Evolutionary conservation across 2,329 filamentous ascomycete genomes (phyloP), one percentile per base, ranked within the genome.

Genomic region (Botryotinia calthae): DNA sequence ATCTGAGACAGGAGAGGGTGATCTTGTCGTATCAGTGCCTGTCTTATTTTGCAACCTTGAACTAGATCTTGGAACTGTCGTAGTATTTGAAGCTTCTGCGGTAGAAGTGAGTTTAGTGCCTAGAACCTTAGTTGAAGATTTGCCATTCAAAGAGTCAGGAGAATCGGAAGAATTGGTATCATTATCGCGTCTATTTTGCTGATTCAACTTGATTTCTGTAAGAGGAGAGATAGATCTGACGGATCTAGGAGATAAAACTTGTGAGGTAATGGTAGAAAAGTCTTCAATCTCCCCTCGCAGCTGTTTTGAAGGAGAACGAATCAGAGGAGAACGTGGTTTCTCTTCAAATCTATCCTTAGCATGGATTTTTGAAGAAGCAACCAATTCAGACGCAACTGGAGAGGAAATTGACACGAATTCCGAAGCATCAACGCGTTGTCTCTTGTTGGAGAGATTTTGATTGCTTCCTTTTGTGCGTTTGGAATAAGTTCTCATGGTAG

Each of bases 381-480:
- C 18, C 25, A 37, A 44, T n/a, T 46, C 59, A 44, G 28, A 64
- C 16, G 20, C 4, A 18, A n/a, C 42, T 48, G 18, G 31, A 67
- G 70, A 51, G 25, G 51, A 42, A 72, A 58, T 20, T n/a, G 62
- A 25, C 25, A 67, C 46, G 20, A 72, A 56, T 40, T 69, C 48
- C 34, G 51, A n/a, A 58, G 74, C 64, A 63, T 76, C 74, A 66
- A 74, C 34, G 34, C 73, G 74, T 76, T 71, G 71, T 65, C 73
- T 67, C 51, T 73, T 74, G n/a, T 22, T 74, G 4, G 68, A 44
- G 63, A 63, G 59, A 31, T 28, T 54, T 42, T 73, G 42, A 58
- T 62, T 74, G 34, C 37, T 70, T 48, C 68, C 68, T 65, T 61
- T 31, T 37, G 48, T 54, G 20, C 62, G 68, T 72, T 73, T 73